These are phyloP conservation scores for Russula foetens DNA, from an alignment of 768 basidiomycete genomes.

Conservation along the genomic window DNA sequence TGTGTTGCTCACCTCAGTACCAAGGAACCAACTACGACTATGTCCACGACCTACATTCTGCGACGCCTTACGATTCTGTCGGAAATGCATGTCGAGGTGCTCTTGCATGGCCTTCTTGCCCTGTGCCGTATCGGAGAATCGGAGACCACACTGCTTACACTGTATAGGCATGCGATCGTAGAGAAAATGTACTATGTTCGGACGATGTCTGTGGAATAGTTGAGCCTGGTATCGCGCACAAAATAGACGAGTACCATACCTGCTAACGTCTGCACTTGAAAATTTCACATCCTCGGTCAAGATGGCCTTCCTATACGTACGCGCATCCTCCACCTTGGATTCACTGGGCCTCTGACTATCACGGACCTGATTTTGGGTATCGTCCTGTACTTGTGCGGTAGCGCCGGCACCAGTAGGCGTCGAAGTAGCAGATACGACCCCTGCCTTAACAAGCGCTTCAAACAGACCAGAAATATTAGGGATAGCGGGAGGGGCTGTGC, in stretches of 20 bases:
- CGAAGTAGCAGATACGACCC: slow-evolving; percentile 52
- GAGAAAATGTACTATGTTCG: slow-evolving; percentile 55
- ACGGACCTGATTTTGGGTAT: slow-evolving; percentile 25
- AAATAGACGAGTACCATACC: slow-evolving; percentile 32
- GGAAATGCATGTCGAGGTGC: slow-evolving; percentile 95
- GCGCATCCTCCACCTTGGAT: slow-evolving; percentile 39
- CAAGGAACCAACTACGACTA: slow-evolving; percentile 84
- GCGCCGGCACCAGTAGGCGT: slow-evolving; percentile 45
- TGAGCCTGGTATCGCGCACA: background rate
- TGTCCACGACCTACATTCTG: slow-evolving; percentile 78
- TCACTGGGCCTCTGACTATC: slow-evolving; percentile 30
- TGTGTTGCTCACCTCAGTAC: slow-evolving; percentile 56
- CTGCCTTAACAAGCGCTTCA: slow-evolving; percentile 69
- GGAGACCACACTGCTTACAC: slow-evolving; percentile 91
- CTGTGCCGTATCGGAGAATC: slow-evolving; percentile 63
- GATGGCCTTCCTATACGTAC: slow-evolving; percentile 53
- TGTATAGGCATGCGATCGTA: slow-evolving; percentile 70
- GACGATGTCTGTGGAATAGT: slow-evolving; percentile 40
- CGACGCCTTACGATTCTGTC: slow-evolving; percentile 78
- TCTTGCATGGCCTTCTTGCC: slow-evolving; percentile 76
- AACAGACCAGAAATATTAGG: slow-evolving; percentile 48
- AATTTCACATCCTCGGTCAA: slow-evolving; percentile 54
- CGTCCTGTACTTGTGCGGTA: slow-evolving; percentile 21
- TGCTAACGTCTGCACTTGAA: slow-evolving; percentile 59
- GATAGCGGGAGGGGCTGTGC: slow-evolving; percentile 14